Base-by-base conservation (phyloP, 345 rosid species). In the Populus deltoides region DNA sequence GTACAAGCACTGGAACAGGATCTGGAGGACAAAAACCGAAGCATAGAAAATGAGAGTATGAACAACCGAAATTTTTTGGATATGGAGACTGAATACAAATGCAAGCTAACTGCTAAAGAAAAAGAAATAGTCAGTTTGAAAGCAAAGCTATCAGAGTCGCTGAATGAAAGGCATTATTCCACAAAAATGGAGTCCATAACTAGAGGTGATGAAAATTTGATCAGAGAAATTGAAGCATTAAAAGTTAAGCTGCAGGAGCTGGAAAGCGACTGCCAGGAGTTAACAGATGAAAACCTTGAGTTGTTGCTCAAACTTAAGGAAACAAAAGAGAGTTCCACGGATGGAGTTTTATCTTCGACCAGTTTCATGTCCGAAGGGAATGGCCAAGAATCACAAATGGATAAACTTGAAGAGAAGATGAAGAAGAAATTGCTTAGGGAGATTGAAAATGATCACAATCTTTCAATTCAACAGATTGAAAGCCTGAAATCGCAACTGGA, bases 271-370 rank as follows among this genome's bases (percentile, higher is more conserved):
- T 90, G 91, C 77, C 80, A 82, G 66, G 93, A 90, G 86, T 85
- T 88, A 69, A 88, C 93, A n/a, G 89, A 88, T 15, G 93, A 90
- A 81, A 90, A 90, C 70, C 86, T 90, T 55, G 83, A 82, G 69
- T 85, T 90, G 41, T 81, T 90, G 38, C 41, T 83, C 77, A 81
- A 79, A 85, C 81, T 88, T 1, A 86, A 88, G 84, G 87, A 82
- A 68, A 77, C 70, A 38, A 85, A 71, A 66, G 69, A 71, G 27
- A 80, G 39, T 31, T 74, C 85, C 45, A 8, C 27, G 17, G 79
- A 68, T 55, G 85, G 62, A 74, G 53, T 31, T 31, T 77, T 45
- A 63, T 51, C 72, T 68, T 70, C 29, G 1, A 70, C 51, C 33
- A 45, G 29, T 68, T 51, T 25, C 41, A 43, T n/a, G 38, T 25